Conservation (phyloP, 768 basidiomycete species). For the Roridomyces roridus region DNA sequence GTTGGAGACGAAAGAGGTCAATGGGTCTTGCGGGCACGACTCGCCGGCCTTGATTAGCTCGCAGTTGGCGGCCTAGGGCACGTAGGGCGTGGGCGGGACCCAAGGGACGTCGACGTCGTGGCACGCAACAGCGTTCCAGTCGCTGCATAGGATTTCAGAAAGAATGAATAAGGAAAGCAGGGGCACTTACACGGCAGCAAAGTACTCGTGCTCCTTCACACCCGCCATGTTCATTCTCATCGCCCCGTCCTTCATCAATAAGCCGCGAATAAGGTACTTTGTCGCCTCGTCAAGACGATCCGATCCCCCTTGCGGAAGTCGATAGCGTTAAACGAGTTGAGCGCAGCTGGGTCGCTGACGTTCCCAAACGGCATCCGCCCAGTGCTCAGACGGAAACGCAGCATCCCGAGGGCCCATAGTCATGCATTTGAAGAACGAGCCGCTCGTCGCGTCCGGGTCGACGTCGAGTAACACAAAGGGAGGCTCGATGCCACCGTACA, state of each 20-base stretch:
- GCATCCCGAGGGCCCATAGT: not conserved
- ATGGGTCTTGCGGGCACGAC: no score
- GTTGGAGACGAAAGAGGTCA: no score
- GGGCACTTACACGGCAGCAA: not conserved
- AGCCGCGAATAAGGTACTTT: not conserved
- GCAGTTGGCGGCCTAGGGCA: not conserved
- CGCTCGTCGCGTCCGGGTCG: not conserved
- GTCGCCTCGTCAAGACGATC: not conserved
- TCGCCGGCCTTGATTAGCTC: no score
- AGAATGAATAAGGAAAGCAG: not conserved
- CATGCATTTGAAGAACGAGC: constrained; percentile 2
- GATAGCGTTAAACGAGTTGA: no score
- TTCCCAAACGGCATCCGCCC: not conserved
- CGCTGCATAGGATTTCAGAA: not conserved
- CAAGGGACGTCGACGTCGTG: not conserved
- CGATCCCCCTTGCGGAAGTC: no score
- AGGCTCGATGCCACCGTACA: not conserved
- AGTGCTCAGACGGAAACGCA: not conserved
- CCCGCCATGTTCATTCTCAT: not conserved
- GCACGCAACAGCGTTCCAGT: not conserved
- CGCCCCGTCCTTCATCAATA: not conserved
- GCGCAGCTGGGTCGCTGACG: not conserved
- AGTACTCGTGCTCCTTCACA: not conserved
- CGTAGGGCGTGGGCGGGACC: not conserved
- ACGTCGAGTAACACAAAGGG: not conserved